A percentile compares a stretch with the other conserved stretches of the same genome.
These are phyloP conservation scores for Rhizopogon sp. DNA, from an alignment of 768 basidiomycete genomes.

Conservation along the genomic window DNA sequence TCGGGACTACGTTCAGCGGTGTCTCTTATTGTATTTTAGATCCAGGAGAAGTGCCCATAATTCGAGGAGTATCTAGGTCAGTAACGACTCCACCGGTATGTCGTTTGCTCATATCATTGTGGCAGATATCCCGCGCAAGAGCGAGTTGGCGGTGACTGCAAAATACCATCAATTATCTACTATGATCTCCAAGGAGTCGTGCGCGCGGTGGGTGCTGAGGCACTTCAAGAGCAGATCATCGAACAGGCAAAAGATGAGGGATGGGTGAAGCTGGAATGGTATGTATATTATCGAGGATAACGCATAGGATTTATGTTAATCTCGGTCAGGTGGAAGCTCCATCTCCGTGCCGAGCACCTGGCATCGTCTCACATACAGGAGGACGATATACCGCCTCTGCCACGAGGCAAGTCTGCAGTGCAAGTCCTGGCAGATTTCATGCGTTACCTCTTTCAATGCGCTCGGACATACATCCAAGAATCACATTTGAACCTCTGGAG, in stretches of 20 bases:
- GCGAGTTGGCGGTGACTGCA: conserved; percentile 39
- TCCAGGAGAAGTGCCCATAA: conserved; percentile 27
- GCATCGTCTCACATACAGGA: conserved; percentile 17
- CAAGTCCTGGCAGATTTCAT: conserved; percentile 23
- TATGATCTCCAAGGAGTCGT: conserved; percentile 38
- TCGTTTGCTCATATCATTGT: not conserved
- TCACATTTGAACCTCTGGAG: conserved; percentile 26
- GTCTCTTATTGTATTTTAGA: conserved; percentile 32
- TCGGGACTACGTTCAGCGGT: conserved; percentile 34
- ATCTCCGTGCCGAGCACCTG: conserved; percentile 28
- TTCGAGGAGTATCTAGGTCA: conserved; percentile 24
- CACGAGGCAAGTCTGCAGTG: conserved; percentile 12
- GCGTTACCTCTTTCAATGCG: conserved; percentile 20
- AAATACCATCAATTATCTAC: conserved; percentile 44
- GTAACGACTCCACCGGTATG: not conserved
- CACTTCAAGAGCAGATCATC: conserved; percentile 27
- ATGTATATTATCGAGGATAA: not conserved
- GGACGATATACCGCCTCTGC: conserved; percentile 20
- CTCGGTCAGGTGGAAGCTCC: conserved; percentile 27
- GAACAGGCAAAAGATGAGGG: conserved; percentile 33
- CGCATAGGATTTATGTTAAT: not conserved
- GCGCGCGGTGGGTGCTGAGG: conserved; percentile 41
- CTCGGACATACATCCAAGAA: conserved; percentile 17
- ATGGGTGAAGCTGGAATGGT: conserved; percentile 38
- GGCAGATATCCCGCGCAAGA: conserved; percentile 43